A percentile compares a stretch with the other conserved stretches of the same genome.
These are phyloP conservation scores for Clonostachys rosea DNA, from an alignment of 2,329 filamentous ascomycete species.

Conservation along the genomic window DNA sequence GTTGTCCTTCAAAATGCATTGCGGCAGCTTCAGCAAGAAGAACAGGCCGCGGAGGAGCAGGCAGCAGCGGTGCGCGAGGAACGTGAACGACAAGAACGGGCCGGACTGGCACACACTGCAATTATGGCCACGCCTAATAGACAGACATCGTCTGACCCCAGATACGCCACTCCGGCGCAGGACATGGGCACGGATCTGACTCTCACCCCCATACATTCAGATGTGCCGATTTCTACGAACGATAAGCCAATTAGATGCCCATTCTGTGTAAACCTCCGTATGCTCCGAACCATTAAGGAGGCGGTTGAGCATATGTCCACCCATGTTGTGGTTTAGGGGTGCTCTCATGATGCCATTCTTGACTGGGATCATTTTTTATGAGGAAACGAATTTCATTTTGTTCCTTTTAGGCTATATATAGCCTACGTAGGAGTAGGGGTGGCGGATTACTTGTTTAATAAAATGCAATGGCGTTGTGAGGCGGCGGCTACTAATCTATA, in stretches of 20 bases:
- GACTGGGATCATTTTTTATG: too few species aligned
- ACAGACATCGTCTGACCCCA: slow-evolving; percentile 20
- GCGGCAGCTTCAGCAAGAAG: slow-evolving; percentile 53
- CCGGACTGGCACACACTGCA: slow-evolving; percentile 14
- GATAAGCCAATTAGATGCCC: slow-evolving; percentile 52
- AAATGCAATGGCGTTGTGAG: neutral
- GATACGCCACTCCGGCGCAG: slow-evolving; percentile 25
- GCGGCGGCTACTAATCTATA: neutral
- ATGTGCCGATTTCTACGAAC: slow-evolving; percentile 35
- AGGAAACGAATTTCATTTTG: too few species aligned
- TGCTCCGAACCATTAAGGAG: slow-evolving; percentile 57
- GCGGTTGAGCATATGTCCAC: slow-evolving; percentile 59
- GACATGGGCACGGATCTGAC: slow-evolving; percentile 36
- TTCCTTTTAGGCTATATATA: too few species aligned
- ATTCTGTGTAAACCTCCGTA: slow-evolving; percentile 57
- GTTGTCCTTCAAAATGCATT: slow-evolving; percentile 55
- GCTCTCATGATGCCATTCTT: too few species aligned
- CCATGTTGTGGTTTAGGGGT: slow-evolving; percentile 48
- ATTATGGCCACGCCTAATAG: slow-evolving; percentile 24
- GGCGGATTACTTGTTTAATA: neutral
- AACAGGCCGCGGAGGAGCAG: slow-evolving; percentile 53
- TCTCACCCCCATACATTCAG: slow-evolving; percentile 50
- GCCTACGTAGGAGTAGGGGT: too few species aligned
- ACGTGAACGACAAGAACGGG: slow-evolving; percentile 38
- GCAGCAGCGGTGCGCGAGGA: slow-evolving; percentile 50